Percentiles rank a stretch among this genome's conserved stretches.
Conservation (phyloP, 306 rosid genomes). For the Carpinus fangiana region DNA sequence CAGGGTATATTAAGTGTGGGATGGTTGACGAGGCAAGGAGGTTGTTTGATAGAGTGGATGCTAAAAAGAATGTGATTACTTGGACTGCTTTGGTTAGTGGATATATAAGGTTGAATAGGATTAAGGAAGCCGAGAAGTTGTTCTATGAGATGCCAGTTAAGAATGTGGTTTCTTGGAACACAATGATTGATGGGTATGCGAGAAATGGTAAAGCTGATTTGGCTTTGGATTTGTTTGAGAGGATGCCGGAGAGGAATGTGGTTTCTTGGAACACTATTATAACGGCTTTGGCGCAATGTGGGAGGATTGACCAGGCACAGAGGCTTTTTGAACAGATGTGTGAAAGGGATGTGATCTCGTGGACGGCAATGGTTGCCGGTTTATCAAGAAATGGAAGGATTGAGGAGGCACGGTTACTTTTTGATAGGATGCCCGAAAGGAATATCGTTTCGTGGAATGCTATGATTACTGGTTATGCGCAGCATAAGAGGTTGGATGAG, state of each 20-base stretch:
- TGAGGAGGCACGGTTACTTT: slow-evolving; percentile 46
- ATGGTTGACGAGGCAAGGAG: slow-evolving; percentile 45
- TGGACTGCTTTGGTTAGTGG: slow-evolving; percentile 56
- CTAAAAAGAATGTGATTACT: slow-evolving; percentile 50
- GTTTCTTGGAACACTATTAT: slow-evolving; percentile 52
- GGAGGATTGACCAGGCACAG: slow-evolving; percentile 41
- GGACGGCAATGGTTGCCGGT: slow-evolving; percentile 49
- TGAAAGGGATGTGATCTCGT: slow-evolving; percentile 48
- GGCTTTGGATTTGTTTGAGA: slow-evolving; percentile 41
- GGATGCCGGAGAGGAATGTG: slow-evolving; percentile 50
- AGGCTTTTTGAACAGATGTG: slow-evolving; percentile 42
- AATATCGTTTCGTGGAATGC: slow-evolving; percentile 58
- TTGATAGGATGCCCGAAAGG: slow-evolving; percentile 40
- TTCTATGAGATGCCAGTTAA: slow-evolving; percentile 48
- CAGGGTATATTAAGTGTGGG: slow-evolving; percentile 39
- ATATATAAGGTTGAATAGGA: slow-evolving; percentile 30
- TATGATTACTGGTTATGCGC: slow-evolving; percentile 45
- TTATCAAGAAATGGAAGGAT: slow-evolving; percentile 42
- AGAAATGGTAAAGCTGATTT: slow-evolving; percentile 26
- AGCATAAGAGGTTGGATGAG: slow-evolving; percentile 36
- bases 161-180: slow-evolving; percentile 56
- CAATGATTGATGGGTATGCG: slow-evolving; percentile 54
- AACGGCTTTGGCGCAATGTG: slow-evolving; percentile 31
- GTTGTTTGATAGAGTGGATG: slow-evolving; percentile 45
- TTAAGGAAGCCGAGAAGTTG: slow-evolving; percentile 43